These are phyloP conservation scores for Corchorus olitorius DNA, from an alignment of 345 rosid species.

Conservation along the genomic window DNA sequence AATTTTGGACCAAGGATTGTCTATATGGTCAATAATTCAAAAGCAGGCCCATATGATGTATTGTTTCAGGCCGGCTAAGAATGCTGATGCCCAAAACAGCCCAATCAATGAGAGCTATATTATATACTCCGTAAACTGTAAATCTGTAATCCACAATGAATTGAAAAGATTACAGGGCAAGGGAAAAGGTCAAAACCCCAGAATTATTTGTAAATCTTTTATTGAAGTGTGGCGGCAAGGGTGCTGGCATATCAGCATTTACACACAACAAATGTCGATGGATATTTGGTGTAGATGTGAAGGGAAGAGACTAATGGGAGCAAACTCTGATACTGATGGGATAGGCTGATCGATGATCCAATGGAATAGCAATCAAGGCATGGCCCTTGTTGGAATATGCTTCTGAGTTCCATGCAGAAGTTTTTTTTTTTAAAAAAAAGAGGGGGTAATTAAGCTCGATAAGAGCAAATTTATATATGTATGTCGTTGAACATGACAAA, in stretches of 20 bases:
- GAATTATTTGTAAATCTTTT: too few relatives aligned
- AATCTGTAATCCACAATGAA: too few relatives aligned
- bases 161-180: too few relatives aligned
- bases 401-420: neutral
- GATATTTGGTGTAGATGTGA: neutral
- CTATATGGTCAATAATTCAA: neutral
- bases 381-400: neutral
- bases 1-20: neutral
- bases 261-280: neutral
- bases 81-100: neutral
- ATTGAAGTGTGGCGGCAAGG: too few relatives aligned
- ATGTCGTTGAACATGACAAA: conserved; percentile 10
- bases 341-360: neutral
- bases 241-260: neutral
- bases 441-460: neutral
- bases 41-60: neutral
- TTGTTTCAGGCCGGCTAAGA: neutral
- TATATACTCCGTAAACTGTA: too few relatives aligned
- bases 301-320: neutral
- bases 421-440: too few relatives aligned
- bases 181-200: too few relatives aligned
- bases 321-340: neutral
- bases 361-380: neutral
- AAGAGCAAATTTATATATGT: neutral
- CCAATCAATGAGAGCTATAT: too few relatives aligned